Percentiles rank a stretch among this genome's conserved stretches.
Conservation (phyloP, 2,329 filamentous ascomycete genomes). For the Talaromyces sp. region DNA sequence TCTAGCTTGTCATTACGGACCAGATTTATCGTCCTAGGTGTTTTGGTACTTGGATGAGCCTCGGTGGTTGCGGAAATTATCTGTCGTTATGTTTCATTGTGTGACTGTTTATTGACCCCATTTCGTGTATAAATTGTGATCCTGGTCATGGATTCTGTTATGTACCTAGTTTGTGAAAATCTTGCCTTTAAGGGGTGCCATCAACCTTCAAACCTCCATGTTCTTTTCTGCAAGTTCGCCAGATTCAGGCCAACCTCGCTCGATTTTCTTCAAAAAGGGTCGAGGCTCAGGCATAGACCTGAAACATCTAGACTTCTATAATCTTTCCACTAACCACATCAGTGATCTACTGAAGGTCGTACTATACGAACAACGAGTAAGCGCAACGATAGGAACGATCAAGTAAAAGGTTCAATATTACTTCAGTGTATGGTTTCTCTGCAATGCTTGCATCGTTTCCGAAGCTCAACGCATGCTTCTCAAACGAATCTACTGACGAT, state of each 20-base stretch:
- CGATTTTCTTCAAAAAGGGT: not conserved
- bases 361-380: not conserved
- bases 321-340: too few species aligned
- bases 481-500: not conserved
- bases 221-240: not conserved
- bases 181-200: not conserved
- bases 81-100: not conserved
- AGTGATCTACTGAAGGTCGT: too few species aligned
- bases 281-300: not conserved
- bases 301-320: too few species aligned
- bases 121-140: slow-evolving; percentile 3
- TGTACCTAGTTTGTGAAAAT: not conserved
- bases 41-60: not conserved
- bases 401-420: not conserved
- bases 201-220: not conserved
- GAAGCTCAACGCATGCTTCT: not conserved
- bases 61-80: not conserved
- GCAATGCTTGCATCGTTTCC: not conserved
- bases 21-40: not conserved
- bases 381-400: not conserved
- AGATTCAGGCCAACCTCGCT: not conserved
- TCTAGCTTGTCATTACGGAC: not conserved
- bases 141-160: not conserved
- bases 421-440: too few species aligned
- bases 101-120: not conserved